Evolutionary conservation across 148 eudicot species (phyloP).

Genomic region (Chenopodium suecicum): DNA sequence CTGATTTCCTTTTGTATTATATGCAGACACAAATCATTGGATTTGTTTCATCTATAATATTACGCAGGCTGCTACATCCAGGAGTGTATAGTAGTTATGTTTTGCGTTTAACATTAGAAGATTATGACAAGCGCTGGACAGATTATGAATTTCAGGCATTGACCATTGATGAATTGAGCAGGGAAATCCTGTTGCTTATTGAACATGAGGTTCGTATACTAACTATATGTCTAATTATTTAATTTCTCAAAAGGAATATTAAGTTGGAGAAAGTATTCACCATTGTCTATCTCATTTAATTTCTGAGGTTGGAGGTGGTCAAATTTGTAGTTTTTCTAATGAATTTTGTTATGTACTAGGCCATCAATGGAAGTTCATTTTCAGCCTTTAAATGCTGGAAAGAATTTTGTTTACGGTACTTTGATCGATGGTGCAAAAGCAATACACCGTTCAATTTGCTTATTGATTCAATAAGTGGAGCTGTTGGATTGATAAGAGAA

Average conservation of each 20-base stretch:
- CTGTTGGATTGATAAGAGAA: conserved; percentile 76
- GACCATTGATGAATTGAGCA: conserved; percentile 67
- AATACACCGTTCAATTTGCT: conserved; percentile 67
- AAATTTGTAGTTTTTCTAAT: conserved; percentile 24
- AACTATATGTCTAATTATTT: not conserved
- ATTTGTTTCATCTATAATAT: conserved; percentile 75
- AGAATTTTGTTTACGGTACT: conserved; percentile 59
- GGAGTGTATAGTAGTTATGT: conserved; percentile 63
- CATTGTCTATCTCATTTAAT: not conserved
- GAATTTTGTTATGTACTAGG: conserved; percentile 46
- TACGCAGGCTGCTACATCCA: conserved; percentile 72
- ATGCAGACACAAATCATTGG: conserved; percentile 74
- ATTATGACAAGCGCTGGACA: conserved; percentile 70
- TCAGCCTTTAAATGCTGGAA: conserved; percentile 79
- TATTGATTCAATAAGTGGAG: conserved; percentile 61
- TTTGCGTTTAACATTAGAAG: conserved; percentile 63
- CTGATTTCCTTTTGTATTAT: conserved; percentile 12
- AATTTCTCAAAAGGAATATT: not conserved
- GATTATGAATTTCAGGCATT: conserved; percentile 74
- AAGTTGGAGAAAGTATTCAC: not conserved
- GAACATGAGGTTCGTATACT: conserved; percentile 67
- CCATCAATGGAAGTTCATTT: conserved; percentile 52
- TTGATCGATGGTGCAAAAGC: conserved; percentile 62
- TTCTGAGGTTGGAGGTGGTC: not conserved
- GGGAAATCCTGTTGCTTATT: conserved; percentile 66